phyloP scores from a whole-genome alignment of 1,139 yeast species.

The Ashbya aceris region DNA sequence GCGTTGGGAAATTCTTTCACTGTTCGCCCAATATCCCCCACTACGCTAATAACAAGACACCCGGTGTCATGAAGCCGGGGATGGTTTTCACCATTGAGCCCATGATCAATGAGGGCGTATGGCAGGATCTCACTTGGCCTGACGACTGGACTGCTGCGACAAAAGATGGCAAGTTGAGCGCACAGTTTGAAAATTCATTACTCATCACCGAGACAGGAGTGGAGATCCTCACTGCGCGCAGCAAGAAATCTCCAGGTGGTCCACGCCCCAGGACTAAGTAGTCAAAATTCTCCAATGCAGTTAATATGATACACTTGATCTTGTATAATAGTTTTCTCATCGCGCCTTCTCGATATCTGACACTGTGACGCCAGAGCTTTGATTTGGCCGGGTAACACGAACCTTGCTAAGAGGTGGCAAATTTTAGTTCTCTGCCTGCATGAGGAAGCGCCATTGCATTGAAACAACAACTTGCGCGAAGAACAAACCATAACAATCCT shows the following conservation, averaged over 20 bases:
- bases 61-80: constrained; percentile 92
- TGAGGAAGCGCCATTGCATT: too few relatives aligned
- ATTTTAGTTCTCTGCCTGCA: too few relatives aligned
- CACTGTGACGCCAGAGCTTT: too few relatives aligned
- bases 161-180: constrained; percentile 77
- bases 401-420: too few relatives aligned
- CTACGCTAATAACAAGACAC: constrained; percentile 84
- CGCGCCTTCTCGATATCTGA: too few relatives aligned
- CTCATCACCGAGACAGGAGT: constrained; percentile 90
- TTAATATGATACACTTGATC: too few relatives aligned
- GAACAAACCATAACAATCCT: too few relatives aligned
- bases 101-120: constrained; percentile 86
- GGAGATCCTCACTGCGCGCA: constrained; percentile 82
- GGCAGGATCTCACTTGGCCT: constrained; percentile 85
- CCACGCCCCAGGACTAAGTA: constrained; percentile 50
- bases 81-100: constrained; percentile 98
- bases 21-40: constrained; percentile 92
- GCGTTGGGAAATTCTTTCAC: constrained; percentile 81
- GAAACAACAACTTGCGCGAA: too few relatives aligned
- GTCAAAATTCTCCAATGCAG: constrained; percentile 1
- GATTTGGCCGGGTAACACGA: too few relatives aligned
- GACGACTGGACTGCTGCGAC: constrained; percentile 97
- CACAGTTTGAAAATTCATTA: constrained; percentile 93
- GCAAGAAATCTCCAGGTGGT: constrained; percentile 79
- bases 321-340: too few relatives aligned